Base-by-base conservation (phyloP, 371 early-diverging fungal genomes). In the Blastocladiella emersonii region DNA sequence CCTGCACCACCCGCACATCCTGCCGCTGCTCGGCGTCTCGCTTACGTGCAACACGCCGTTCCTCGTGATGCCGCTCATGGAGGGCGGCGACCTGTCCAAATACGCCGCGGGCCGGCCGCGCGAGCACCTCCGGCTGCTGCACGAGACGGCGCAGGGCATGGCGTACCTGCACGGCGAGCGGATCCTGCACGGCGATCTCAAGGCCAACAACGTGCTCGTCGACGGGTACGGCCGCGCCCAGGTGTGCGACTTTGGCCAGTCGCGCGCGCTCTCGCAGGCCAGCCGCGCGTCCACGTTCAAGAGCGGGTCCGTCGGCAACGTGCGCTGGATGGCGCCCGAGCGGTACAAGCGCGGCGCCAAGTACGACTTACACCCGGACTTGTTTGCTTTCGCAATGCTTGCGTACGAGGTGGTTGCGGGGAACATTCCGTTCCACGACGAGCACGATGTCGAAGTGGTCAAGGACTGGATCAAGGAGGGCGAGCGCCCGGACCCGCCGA, bases 201-300 rank as follows among this genome's bases (percentile, higher is more conserved):
- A 57, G 63, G 63, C 62, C 39, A 63, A 48, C 34, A 63, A 63
- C 27, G 49, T 63, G 23, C 63, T 63, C 43, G 27, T 63, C 34
- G 63, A 63, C 30, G 62, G 15, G 37, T 3, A n/a, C 17, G 56
- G 56, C n/a, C 13, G n/a, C 17, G 41, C 63, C 10, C 23, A 34
- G 17, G 36, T 63, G 10, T 57, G 59, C 43, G 63, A 63, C 36
- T 63, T 63, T 21, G 63, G 63, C 36, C 25, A 30, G 51, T 6
- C 51, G 12, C 51, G 51, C n/a, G 7, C 12, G 49, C 27, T 27
- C 13, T 63, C 49, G n/a, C 34, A 13, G 15, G 34, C 41, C 4
- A 34, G 7, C n/a, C 17, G 17, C 34, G 37, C 23, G 55, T n/a
- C n/a, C 19, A n/a, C 19, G n/a, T 48, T 25, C 19, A 48, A 48